Percentiles rank a stretch among this genome's conserved stretches.
Conservation (phyloP, 2,329 filamentous ascomycete species). For the Aureobasidium melanogenum region DNA sequence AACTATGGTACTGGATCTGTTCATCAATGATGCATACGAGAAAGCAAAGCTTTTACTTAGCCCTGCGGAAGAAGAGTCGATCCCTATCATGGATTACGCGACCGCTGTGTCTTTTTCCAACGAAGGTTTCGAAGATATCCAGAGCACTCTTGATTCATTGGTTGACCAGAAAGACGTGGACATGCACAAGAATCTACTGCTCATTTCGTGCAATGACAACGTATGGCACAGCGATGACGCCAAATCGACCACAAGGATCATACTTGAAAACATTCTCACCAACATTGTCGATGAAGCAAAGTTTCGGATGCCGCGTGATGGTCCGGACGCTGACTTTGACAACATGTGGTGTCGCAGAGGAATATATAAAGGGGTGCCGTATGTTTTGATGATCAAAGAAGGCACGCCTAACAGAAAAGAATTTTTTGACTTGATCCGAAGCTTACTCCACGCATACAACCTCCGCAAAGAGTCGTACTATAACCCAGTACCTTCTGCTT, state of each 20-base stretch:
- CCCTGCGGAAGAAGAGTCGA: conserved; percentile 34
- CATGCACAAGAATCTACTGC: conserved; percentile 34
- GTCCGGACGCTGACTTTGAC: conserved; percentile 22
- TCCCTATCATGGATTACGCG: conserved; percentile 26
- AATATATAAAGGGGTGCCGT: conserved; percentile 38
- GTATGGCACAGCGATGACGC: conserved; percentile 39
- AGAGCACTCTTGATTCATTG: conserved; percentile 38
- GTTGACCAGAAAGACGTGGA: conserved; percentile 36
- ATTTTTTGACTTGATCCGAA: conserved; percentile 41
- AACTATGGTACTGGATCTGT: conserved; percentile 37
- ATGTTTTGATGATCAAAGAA: conserved; percentile 40
- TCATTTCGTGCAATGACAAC: conserved; percentile 43
- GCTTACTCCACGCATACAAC: conserved; percentile 42
- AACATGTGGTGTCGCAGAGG: conserved; percentile 32
- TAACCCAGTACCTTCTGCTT: neutral
- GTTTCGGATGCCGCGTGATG: neutral
- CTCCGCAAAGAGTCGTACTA: conserved; percentile 27
- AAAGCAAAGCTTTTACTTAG: conserved; percentile 27
- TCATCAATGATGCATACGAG: neutral
- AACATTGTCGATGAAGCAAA: conserved; percentile 26
- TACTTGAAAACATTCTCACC: conserved; percentile 38
- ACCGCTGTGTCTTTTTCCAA: conserved; percentile 43
- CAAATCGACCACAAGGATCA: conserved; percentile 41
- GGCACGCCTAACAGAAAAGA: conserved; percentile 45
- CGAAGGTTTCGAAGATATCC: conserved; percentile 38